Conservation (phyloP, 257 asterid genomes). For the Buddleja alternifolia region DNA sequence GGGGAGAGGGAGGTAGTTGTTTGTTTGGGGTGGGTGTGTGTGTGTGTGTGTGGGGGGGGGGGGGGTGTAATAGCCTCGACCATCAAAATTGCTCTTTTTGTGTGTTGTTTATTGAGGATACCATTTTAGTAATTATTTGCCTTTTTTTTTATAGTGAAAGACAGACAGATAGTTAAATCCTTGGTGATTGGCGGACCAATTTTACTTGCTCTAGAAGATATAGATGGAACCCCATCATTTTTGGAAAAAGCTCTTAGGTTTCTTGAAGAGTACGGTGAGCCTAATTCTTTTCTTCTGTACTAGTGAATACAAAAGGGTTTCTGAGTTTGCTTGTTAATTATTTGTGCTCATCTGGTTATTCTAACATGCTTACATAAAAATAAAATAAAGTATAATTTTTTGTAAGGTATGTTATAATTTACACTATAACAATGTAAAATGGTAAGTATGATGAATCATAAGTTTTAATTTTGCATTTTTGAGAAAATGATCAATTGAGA, state of each 20-base stretch:
- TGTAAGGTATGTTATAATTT: not conserved
- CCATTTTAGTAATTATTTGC: constrained; percentile 12
- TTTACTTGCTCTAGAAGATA: constrained; percentile 96
- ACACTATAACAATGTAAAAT: not conserved
- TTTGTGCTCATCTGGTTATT: constrained; percentile 8
- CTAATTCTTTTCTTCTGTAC: constrained; percentile 22
- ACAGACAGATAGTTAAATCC: constrained; percentile 72
- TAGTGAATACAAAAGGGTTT: not conserved
- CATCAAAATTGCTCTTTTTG: not conserved
- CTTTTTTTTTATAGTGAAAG: constrained; percentile 57
- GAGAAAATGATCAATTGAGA: not conserved
- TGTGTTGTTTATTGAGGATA: constrained; percentile 9
- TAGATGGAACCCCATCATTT: constrained; percentile 96
- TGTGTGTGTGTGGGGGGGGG: no score
- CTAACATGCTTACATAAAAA: constrained; percentile 17
- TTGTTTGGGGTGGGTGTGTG: not conserved
- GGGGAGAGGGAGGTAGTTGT: not conserved
- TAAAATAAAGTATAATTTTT: not conserved
- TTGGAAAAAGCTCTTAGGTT: constrained; percentile 96
- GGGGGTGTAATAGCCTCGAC: not conserved
- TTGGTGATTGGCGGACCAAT: constrained; percentile 89
- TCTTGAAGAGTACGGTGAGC: constrained; percentile 85
- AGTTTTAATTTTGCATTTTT: not conserved
- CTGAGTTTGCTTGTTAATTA: constrained; percentile 14
- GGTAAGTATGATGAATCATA: not conserved